phyloP scores from a whole-genome alignment of 2,329 filamentous ascomycete genomes.

The Lachnellula suecica region DNA sequence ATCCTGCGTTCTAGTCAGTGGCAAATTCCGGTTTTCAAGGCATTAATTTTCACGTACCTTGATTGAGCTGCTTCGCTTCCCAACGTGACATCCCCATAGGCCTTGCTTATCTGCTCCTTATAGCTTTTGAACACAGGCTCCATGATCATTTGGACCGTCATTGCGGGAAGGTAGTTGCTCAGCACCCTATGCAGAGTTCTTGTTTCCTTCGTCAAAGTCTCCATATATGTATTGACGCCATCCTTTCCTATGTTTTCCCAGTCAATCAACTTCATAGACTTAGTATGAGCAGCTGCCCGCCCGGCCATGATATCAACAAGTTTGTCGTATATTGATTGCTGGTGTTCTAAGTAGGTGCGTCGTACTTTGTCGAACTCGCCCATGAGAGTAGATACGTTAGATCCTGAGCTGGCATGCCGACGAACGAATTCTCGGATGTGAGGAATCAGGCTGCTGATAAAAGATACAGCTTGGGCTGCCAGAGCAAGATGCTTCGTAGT shows the following conservation, averaged over 20 bases:
- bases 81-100: conserved; percentile 58
- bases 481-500: conserved; percentile 93
- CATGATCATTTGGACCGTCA: conserved; percentile 68
- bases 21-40: neutral
- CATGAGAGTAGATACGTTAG: conserved; percentile 54
- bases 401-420: conserved; percentile 60
- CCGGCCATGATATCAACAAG: conserved; percentile 71
- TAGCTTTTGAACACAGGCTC: conserved; percentile 66
- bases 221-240: conserved; percentile 62
- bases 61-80: conserved; percentile 60
- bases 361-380: conserved; percentile 33
- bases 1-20: conserved; percentile 44
- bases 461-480: conserved; percentile 84
- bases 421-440: conserved; percentile 91
- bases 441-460: conserved; percentile 82
- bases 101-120: conserved; percentile 62
- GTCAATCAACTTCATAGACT: conserved; percentile 62
- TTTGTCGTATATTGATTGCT: conserved; percentile 71
- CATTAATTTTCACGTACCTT: conserved; percentile 46
- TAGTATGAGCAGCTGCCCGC: conserved; percentile 60
- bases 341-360: conserved; percentile 58
- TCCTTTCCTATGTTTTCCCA: conserved; percentile 51
- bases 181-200: conserved; percentile 68
- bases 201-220: conserved; percentile 70
- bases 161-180: conserved; percentile 64